Evolutionary conservation across 169 alveolate genomes (phyloP), one percentile per base, ranked within the genome.

Genomic region (Plasmodium chabaudi): DNA sequence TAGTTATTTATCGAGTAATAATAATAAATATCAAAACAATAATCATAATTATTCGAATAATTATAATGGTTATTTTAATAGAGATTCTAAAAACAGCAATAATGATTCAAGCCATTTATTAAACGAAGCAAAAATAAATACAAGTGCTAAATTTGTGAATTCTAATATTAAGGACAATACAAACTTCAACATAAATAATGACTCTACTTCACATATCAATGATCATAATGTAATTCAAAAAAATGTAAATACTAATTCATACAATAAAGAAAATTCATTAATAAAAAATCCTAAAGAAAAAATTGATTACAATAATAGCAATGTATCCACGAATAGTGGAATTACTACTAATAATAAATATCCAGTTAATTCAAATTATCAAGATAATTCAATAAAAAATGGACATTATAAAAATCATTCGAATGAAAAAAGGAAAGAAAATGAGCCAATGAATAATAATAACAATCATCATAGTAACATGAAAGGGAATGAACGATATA

Each of bases 51-150:
- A n/a, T 21, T 17, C 65, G 23, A n/a, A 19, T n/a, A 23, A 69
- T 17, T 46, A 67, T 67, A 59, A 79, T 15, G 9, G 46, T 59
- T 60, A 17, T 59, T 17, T 60, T 19, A 79, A 67, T 47, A 53
- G 75, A 53, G 75, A 79, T 17, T 39, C n/a, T 25, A 47, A 15
- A 10, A 55, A 55, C 15, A 79, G 53, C 7, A 55, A 39, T 55
- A 63, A 79, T 27, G 72, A 51, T 1, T 10, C 53, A 9, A 79
- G 10, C 21, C 21, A 34, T 23, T 15, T 82, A 17, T 47, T 53
- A 23, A 79, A 25, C 39, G 89, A 79, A 65, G 56, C 89, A 5
- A 79, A 79, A 46, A 53, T 67, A 79, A 79, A 79, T 23, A 79
- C 70, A 12, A 65, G n/a, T 67, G 15, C 71, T n/a, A 79, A 56